Conservation (phyloP, 1,284 basidiomycete genomes). For the Tilletia indica region DNA sequence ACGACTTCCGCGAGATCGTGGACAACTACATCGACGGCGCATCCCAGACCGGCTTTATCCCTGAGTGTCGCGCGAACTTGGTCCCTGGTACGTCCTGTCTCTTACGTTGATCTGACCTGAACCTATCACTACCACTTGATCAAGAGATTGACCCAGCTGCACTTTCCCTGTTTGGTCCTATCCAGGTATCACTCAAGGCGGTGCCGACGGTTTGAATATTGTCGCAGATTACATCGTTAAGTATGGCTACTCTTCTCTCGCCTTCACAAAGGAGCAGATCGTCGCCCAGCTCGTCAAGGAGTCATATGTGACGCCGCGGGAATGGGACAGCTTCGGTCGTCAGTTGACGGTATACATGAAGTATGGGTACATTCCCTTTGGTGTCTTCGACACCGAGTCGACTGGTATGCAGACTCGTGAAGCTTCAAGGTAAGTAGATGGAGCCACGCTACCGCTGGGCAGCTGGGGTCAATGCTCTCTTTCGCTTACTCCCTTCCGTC, state of each 20-base stretch:
- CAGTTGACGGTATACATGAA: slow-evolving; percentile 27
- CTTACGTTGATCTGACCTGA: too few relatives aligned
- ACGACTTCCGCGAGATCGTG: slow-evolving; percentile 42
- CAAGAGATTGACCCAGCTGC: too few relatives aligned
- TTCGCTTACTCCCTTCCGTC: too few relatives aligned
- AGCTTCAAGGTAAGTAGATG: slow-evolving; percentile 23
- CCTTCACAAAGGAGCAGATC: slow-evolving; percentile 31
- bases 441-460: too few relatives aligned
- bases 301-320: slow-evolving; percentile 56
- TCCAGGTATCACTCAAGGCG: slow-evolving; percentile 35
- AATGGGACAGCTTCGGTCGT: slow-evolving; percentile 42
- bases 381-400: slow-evolving; percentile 33
- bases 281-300: slow-evolving; percentile 41
- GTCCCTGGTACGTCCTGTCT: slow-evolving; percentile 24
- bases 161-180: too few relatives aligned
- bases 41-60: slow-evolving; percentile 42
- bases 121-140: too few relatives aligned
- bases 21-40: slow-evolving; percentile 48
- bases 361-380: slow-evolving; percentile 46
- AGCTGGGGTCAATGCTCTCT: too few relatives aligned
- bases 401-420: slow-evolving; percentile 43
- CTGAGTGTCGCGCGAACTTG: slow-evolving; percentile 48
- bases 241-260: slow-evolving; percentile 24
- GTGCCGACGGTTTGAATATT: slow-evolving; percentile 38
- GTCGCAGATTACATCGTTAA: slow-evolving; percentile 45